A percentile compares a stretch with the other conserved stretches of the same genome.
These are phyloP conservation scores for Clarireedia sp. DNA, from an alignment of 2,329 filamentous ascomycete genomes.

Conservation along the genomic window DNA sequence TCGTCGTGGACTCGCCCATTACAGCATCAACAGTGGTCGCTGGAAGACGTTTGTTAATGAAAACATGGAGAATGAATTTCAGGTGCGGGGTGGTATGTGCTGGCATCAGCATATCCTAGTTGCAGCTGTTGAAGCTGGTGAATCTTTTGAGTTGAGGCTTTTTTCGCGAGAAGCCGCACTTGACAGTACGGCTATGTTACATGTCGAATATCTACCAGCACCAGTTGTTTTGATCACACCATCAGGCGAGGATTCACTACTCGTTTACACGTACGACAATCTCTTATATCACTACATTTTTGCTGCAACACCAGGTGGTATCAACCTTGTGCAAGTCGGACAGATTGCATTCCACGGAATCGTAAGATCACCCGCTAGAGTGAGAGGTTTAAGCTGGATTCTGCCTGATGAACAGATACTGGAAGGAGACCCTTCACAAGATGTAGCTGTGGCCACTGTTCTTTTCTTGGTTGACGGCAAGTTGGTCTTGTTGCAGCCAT, in stretches of 20 bases:
- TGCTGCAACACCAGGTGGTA: slow-evolving; percentile 56
- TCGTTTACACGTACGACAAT: slow-evolving; percentile 97
- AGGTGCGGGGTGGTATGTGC: slow-evolving; percentile 92
- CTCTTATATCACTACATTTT: slow-evolving; percentile 93
- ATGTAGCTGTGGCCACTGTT: slow-evolving; percentile 88
- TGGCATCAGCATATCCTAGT: slow-evolving; percentile 97
- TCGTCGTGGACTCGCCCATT: slow-evolving; percentile 82
- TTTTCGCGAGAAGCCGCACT: slow-evolving; percentile 82
- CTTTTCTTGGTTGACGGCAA: slow-evolving; percentile 97
- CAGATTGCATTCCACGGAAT: slow-evolving; percentile 98
- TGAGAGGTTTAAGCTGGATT: slow-evolving; percentile 92
- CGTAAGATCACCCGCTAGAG: slow-evolving; percentile 83
- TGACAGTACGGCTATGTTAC: slow-evolving; percentile 63
- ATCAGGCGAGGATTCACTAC: slow-evolving; percentile 85
- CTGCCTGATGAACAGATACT: slow-evolving; percentile 81
- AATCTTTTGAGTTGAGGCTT: slow-evolving; percentile 78
- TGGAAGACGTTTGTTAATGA: slow-evolving; percentile 92
- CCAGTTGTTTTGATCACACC: slow-evolving; percentile 85
- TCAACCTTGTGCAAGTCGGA: slow-evolving; percentile 84
- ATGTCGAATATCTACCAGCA: slow-evolving; percentile 69
- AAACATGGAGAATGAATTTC: slow-evolving; percentile 78
- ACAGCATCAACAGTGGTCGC: slow-evolving; percentile 85
- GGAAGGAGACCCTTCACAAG: slow-evolving; percentile 89
- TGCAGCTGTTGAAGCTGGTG: slow-evolving; percentile 80
- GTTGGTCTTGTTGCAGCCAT: slow-evolving; percentile 83